Conservation (phyloP, 257 asterid genomes). For the Perilla frutescens region DNA sequence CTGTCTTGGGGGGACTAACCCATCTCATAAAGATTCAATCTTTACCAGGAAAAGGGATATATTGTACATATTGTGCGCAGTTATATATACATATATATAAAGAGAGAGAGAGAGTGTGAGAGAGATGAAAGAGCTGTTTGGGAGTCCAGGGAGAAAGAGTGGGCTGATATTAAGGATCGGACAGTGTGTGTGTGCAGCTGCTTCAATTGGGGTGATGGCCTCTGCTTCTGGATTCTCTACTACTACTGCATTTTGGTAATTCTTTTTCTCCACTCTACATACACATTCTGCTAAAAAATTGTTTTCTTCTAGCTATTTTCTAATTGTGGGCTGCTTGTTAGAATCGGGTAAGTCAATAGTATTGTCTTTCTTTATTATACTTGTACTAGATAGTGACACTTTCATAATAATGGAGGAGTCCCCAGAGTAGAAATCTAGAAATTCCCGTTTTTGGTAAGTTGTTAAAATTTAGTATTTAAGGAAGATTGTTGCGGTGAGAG, state of each 20-base stretch:
- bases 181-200: slow-evolving; percentile 63
- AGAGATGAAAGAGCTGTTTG: slow-evolving; percentile 81
- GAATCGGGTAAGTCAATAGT: slow-evolving; percentile 20
- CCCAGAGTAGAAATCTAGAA: slow-evolving; percentile 29
- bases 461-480: slow-evolving; percentile 5
- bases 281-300: background rate
- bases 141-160: slow-evolving; percentile 87
- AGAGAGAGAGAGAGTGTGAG: slow-evolving; percentile 25
- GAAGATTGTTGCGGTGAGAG: slow-evolving; percentile 10
- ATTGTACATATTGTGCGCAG: slow-evolving; percentile 20
- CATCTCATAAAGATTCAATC: slow-evolving; percentile 51
- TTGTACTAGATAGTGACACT: slow-evolving; percentile 7
- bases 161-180: slow-evolving; percentile 71
- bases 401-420: slow-evolving; percentile 18
- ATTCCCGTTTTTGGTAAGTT: slow-evolving; percentile 32
- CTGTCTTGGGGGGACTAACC: slow-evolving; percentile 33
- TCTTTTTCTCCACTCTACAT: background rate
- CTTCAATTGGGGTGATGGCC: slow-evolving; percentile 77
- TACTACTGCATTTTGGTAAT: slow-evolving; percentile 85
- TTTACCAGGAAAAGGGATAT: slow-evolving; percentile 32
- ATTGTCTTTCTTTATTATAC: slow-evolving; percentile 7
- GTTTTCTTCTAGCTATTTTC: background rate
- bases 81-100: slow-evolving; percentile 18
- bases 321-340: slow-evolving; percentile 30
- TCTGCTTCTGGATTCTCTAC: slow-evolving; percentile 84